Conservation (phyloP, 2,329 filamentous ascomycete species). For the Botryotinia calthae region DNA sequence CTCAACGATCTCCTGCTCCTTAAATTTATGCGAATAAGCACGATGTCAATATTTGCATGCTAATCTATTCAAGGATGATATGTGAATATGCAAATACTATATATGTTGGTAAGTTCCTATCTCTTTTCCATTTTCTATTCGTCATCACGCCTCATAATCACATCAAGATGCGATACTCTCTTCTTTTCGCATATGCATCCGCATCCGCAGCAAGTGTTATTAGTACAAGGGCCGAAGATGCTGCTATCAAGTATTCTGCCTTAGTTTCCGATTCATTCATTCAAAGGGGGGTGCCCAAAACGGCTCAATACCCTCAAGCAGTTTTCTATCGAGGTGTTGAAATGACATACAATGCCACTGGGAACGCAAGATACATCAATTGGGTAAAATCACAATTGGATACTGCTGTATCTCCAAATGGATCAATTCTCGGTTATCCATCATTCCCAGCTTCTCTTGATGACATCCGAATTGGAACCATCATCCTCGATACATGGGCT, state of each 20-base stretch:
- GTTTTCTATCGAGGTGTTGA: slow-evolving; percentile 21
- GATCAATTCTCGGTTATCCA: slow-evolving; percentile 48
- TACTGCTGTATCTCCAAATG: slow-evolving; percentile 47
- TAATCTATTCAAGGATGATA: background rate
- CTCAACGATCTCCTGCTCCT: background rate
- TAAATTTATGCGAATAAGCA: background rate
- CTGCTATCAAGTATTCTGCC: slow-evolving; percentile 7
- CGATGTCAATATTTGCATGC: background rate
- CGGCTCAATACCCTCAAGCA: slow-evolving; percentile 13
- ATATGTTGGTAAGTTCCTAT: background rate
- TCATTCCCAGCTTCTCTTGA: slow-evolving; percentile 50
- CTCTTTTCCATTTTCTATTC: background rate
- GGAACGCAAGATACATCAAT: slow-evolving; percentile 45
- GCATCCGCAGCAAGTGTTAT: background rate
- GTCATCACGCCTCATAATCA: background rate
- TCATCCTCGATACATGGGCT: slow-evolving; percentile 19
- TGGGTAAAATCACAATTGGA: slow-evolving; percentile 49
- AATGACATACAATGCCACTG: slow-evolving; percentile 43
- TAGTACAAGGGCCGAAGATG: background rate
- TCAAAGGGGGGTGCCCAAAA: slow-evolving; percentile 7
- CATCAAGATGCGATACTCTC: slow-evolving; percentile 2
- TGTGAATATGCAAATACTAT: background rate
- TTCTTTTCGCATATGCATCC: slow-evolving; percentile 6
- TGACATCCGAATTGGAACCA: slow-evolving; percentile 49
- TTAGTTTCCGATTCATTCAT: slow-evolving; percentile 18